Conservation (phyloP, 176 grass and related monocot genomes). For the Oryza coarctata region DNA sequence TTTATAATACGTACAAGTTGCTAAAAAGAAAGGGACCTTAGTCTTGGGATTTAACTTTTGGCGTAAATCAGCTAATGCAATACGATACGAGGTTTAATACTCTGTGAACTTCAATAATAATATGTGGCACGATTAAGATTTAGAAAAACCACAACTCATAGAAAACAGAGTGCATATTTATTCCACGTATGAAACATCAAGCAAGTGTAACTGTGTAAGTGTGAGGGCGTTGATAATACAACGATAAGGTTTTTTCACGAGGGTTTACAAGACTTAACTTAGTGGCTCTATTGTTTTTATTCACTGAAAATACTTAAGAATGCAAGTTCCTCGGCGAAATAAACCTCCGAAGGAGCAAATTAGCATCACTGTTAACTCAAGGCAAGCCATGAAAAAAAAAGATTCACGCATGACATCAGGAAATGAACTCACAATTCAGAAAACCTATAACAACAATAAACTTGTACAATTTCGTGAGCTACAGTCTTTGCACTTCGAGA, state of each 20-base stretch:
- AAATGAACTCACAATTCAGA: slow-evolving; percentile 21
- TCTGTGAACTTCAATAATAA: no score
- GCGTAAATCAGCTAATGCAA: no score
- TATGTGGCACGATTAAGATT: no score
- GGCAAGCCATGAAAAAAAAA: slow-evolving; percentile 52
- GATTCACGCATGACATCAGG: slow-evolving; percentile 38
- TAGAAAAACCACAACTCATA: no score
- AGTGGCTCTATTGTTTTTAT: slow-evolving; percentile 31
- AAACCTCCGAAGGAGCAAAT: slow-evolving; percentile 27
- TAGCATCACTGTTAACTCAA: slow-evolving; percentile 37
- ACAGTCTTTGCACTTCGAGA: slow-evolving; percentile 9
- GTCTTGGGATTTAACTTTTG: no score
- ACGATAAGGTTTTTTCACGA: not conserved
- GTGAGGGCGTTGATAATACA: not conserved
- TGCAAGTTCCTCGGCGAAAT: slow-evolving; percentile 25
- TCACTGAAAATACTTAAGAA: slow-evolving; percentile 30
- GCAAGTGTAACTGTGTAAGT: not conserved
- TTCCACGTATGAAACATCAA: not conserved
- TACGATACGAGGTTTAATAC: no score
- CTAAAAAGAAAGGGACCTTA: no score
- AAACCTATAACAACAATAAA: not conserved
- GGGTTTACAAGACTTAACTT: not conserved
- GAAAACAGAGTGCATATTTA: no score
- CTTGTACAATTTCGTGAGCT: not conserved
- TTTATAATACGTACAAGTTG: no score